Evolutionary conservation across 345 rosid species (phyloP).

Genomic region (Populus deltoides): DNA sequence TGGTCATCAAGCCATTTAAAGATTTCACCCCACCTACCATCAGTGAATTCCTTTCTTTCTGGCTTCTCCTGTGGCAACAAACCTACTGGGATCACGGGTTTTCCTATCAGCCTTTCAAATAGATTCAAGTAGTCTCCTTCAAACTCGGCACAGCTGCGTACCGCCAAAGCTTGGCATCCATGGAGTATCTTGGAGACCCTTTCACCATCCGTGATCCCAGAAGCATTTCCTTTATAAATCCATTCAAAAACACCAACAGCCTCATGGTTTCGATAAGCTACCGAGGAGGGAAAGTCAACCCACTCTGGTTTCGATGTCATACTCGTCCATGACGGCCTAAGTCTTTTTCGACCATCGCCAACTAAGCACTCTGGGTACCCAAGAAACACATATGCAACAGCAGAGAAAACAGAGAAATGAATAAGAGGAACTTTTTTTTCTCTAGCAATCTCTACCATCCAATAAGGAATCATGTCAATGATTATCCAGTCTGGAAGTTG

Average conservation of each 20-base stretch:
- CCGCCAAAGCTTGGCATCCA: constrained; percentile 3
- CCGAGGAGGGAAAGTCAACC: constrained; percentile 21
- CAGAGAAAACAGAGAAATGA: constrained; percentile 16
- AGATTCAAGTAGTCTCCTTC: constrained; percentile 22
- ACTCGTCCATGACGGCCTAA: constrained; percentile 8
- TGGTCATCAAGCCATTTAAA: constrained; percentile 30
- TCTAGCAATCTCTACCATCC: constrained; percentile 21
- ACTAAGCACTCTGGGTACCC: constrained; percentile 2
- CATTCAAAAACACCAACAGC: background rate
- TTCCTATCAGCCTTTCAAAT: background rate
- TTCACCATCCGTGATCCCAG: constrained; percentile 10
- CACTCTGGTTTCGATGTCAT: constrained; percentile 14
- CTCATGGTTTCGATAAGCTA: constrained; percentile 12
- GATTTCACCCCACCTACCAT: constrained; percentile 8
- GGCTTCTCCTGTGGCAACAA: constrained; percentile 16
- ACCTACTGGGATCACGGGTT: constrained; percentile 27
- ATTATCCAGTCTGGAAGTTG: constrained; percentile 29
- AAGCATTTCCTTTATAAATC: constrained; percentile 11
- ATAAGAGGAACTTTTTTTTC: constrained; percentile 19
- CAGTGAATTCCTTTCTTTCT: background rate
- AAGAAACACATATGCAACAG: background rate
- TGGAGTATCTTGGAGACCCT: background rate
- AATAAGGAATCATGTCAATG: constrained; percentile 16
- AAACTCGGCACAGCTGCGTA: constrained; percentile 26
- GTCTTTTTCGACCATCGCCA: background rate